These are phyloP conservation scores for Stylosanthes scabra DNA, from an alignment of 331 rosid species.

Conservation along the genomic window DNA sequence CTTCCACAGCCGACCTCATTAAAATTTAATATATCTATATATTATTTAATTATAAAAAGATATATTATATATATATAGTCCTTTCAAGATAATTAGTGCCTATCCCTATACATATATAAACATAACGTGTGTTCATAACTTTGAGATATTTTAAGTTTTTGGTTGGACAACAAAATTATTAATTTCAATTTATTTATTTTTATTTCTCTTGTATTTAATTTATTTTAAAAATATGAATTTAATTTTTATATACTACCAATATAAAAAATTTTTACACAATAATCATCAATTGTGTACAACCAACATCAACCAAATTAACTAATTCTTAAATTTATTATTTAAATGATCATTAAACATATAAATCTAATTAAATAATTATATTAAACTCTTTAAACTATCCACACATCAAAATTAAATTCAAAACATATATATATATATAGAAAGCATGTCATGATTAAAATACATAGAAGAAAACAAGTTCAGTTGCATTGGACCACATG, in stretches of 20 bases:
- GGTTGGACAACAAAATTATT: slow-evolving; percentile 10
- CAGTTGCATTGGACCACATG: slow-evolving; percentile 46
- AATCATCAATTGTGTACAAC: too few relatives aligned
- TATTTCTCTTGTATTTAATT: neutral
- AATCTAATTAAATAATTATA: too few relatives aligned
- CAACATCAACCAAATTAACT: too few relatives aligned
- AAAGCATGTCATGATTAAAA: slow-evolving; percentile 28
- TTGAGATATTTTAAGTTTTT: neutral
- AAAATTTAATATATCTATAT: neutral
- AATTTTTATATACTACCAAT: too few relatives aligned
- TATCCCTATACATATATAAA: neutral
- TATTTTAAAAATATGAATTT: neutral
- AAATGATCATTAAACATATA: too few relatives aligned
- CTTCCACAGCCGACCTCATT: slow-evolving; percentile 34
- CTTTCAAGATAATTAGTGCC: slow-evolving; percentile 29
- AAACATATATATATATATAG: neutral
- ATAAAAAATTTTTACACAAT: too few relatives aligned
- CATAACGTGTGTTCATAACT: slow-evolving; percentile 15
- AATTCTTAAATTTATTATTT: too few relatives aligned
- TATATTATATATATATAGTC: slow-evolving; percentile 8
- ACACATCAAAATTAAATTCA: too few relatives aligned
- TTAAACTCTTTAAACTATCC: too few relatives aligned
- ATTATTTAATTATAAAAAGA: neutral
- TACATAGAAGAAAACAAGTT: neutral
- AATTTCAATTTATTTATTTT: neutral